Conservation (phyloP, 163 green algal genomes). For the Chloromonas sp. region DNA sequence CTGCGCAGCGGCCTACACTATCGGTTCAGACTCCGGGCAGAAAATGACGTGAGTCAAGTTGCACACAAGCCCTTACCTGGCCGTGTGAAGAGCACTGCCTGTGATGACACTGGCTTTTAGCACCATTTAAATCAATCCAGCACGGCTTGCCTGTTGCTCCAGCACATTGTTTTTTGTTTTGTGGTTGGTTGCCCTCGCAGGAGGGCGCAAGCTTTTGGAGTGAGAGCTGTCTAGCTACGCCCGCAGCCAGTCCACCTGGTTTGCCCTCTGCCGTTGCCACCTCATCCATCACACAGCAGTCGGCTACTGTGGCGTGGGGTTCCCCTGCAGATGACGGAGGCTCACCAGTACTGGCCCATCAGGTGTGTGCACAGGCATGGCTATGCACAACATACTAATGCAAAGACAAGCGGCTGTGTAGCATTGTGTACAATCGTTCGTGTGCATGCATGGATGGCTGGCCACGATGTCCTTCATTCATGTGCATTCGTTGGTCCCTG, state of each 20-base stretch:
- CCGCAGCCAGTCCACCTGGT: neutral
- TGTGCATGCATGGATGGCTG: constrained; percentile 7
- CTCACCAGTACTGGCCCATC: constrained; percentile 39
- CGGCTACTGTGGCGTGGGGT: constrained; percentile 51
- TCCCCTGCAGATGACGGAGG: constrained; percentile 49
- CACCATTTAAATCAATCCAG: too few species aligned
- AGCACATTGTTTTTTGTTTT: too few species aligned
- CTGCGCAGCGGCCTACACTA: constrained; percentile 40
- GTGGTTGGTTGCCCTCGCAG: constrained; percentile 6
- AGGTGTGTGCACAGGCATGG: constrained; percentile 18
- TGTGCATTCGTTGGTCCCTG: too few species aligned
- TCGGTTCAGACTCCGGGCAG: constrained; percentile 46
- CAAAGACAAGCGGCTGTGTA: neutral
- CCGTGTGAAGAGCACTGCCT: too few species aligned
- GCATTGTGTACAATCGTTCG: neutral
- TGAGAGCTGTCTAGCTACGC: constrained; percentile 2
- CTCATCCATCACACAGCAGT: constrained; percentile 29
- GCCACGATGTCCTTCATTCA: too few species aligned
- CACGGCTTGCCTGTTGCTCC: too few species aligned
- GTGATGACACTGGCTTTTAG: too few species aligned
- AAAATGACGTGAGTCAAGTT: constrained; percentile 47
- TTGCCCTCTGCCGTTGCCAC: neutral
- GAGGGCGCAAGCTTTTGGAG: constrained; percentile 50
- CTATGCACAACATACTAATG: neutral
- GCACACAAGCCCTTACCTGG: too few species aligned